A percentile compares a stretch with the other conserved stretches of the same genome.
These are phyloP conservation scores for Epichloe aotearoae DNA, from an alignment of 2,329 filamentous ascomycete species.

Conservation along the genomic window DNA sequence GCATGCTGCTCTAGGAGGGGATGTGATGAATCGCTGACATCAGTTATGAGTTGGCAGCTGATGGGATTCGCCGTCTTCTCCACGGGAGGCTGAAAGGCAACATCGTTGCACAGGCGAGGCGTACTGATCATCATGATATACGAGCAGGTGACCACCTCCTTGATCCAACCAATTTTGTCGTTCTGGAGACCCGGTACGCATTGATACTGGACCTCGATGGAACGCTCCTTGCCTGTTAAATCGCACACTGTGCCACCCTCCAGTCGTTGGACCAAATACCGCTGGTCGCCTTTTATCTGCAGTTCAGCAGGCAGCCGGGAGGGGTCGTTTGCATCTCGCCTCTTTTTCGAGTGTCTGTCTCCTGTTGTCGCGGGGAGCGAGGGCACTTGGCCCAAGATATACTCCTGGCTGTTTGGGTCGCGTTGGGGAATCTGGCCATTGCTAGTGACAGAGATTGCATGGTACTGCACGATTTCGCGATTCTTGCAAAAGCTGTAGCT, in stretches of 20 bases:
- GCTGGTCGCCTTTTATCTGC: conserved; percentile 69
- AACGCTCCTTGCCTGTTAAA: conserved; percentile 66
- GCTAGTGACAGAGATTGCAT: conserved; percentile 56
- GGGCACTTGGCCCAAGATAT: conserved; percentile 52
- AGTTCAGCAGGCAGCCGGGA: conserved; percentile 43
- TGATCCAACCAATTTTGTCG: conserved; percentile 82
- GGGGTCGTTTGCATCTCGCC: conserved; percentile 11
- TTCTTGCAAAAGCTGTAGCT: conserved; percentile 92
- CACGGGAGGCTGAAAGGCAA: conserved; percentile 71
- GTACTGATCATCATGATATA: conserved; percentile 93
- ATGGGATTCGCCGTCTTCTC: conserved; percentile 66
- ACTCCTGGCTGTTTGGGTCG: conserved; percentile 64
- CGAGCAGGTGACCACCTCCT: conserved; percentile 79
- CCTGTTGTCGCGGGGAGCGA: conserved; percentile 18
- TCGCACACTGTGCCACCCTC: conserved; percentile 74
- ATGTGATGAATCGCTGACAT: conserved; percentile 29
- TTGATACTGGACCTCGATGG: conserved; percentile 69
- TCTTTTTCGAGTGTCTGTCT: conserved; percentile 6
- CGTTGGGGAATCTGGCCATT: conserved; percentile 62
- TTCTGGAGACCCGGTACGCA: conserved; percentile 62
- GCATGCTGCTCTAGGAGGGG: conserved; percentile 23
- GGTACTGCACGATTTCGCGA: conserved; percentile 77
- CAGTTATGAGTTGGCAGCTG: conserved; percentile 58
- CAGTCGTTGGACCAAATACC: conserved; percentile 75
- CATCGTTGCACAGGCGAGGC: conserved; percentile 73